Conservation (phyloP, 2,329 filamentous ascomycete species). For the Aurifilum marmelostoma region DNA sequence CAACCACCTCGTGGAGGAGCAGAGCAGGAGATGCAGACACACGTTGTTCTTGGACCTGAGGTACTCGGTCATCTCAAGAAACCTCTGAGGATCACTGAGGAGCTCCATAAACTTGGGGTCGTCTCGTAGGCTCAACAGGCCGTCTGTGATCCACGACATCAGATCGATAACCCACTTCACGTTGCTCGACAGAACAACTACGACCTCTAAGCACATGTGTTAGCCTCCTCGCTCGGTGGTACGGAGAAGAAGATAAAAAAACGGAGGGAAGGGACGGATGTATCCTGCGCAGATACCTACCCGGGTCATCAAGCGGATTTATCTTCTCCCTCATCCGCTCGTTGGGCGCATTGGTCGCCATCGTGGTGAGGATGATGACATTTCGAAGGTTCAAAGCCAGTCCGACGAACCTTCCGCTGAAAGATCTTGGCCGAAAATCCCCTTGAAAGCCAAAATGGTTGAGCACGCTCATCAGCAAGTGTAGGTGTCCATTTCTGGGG, state of each 20-base stretch:
- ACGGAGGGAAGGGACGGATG: background rate
- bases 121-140: constrained; percentile 58
- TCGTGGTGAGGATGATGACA: constrained; percentile 65
- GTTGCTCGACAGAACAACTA: constrained; percentile 73
- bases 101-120: constrained; percentile 56
- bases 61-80: constrained; percentile 54
- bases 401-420: constrained; percentile 76
- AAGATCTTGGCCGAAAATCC: constrained; percentile 61
- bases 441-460: constrained; percentile 76
- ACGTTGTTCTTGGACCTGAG: constrained; percentile 60
- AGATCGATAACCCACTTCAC: constrained; percentile 80
- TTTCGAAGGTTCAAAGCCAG: constrained; percentile 75
- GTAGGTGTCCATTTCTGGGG: constrained; percentile 72
- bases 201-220: constrained; percentile 58
- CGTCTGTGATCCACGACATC: constrained; percentile 63
- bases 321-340: constrained; percentile 55
- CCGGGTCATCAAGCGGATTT: constrained; percentile 66
- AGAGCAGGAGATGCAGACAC: constrained; percentile 67
- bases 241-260: constrained; percentile 9
- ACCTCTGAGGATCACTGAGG: constrained; percentile 49
- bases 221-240: background rate
- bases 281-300: constrained; percentile 44
- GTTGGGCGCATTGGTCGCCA: constrained; percentile 62
- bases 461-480: constrained; percentile 77
- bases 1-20: constrained; percentile 74